Evolutionary conservation across 805 yeast species (phyloP), one percentile per base, ranked within the genome.

Genomic region (Zygosaccharomyces lentus): DNA sequence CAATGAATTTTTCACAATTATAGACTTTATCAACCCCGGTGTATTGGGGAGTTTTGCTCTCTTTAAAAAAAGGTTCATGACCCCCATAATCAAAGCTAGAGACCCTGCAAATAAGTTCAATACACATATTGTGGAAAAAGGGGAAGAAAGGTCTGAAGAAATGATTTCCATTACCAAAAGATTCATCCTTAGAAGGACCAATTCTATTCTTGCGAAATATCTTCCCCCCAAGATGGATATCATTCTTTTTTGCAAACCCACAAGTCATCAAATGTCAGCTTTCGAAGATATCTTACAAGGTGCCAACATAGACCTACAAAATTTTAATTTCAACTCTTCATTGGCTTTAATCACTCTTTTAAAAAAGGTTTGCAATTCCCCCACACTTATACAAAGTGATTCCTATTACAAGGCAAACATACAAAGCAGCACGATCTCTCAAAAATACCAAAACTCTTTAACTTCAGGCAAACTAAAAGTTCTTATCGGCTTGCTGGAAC

Each of bases 21-120:
- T 84, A 6, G 84, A 88, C 58, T 91, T 91, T 60, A 70, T 88
- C 9, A 89, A 88, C 57, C 96, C 96, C 0, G 91, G 90, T 0
- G 68, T 85, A 1, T 68, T 93, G 21, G 96, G 96, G 0, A 68
- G 72, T 1, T 75, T 76, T 46, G 70, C 75, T 19, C 64, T 68
- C 13, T 81, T 86, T 59, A 86, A 82, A 55, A 77, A 74, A 51
- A 71, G 71, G 4, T 90, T 61, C 57, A 78, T 87, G 49, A 71
- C 65, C 23, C 97, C 97, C 1, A 89, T 91, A 26, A 60, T 78
- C 32, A 69, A 76, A 49, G 78, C 95, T 0, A 71, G 96, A 58
- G 95, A 81, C 59, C 68, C 75, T 15, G 73, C 77, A 6, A 76
- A 74, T 36, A 81, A 87, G 49, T 69, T 69, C 3, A 76, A 80